Evolutionary conservation across 179 eudicot genomes (phyloP).

Genomic region (Corrigiola litoralis): DNA sequence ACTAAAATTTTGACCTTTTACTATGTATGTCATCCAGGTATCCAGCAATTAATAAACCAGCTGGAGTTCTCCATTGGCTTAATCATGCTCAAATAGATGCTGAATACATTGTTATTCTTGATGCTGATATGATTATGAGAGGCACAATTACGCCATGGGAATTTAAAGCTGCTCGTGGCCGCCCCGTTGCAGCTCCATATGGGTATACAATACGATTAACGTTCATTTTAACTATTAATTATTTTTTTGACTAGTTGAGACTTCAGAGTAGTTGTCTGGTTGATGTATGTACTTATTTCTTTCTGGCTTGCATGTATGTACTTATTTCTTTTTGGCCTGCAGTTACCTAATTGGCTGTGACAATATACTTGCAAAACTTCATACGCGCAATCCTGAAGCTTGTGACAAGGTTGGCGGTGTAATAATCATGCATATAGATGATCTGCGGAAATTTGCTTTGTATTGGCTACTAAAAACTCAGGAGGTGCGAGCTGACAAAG

Average conservation of each 20-base stretch:
- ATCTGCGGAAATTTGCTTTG: constrained; percentile 76
- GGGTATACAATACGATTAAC: constrained; percentile 35
- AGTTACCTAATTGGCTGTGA: constrained; percentile 95
- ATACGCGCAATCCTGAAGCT: constrained; percentile 82
- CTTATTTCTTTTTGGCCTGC: constrained; percentile 9
- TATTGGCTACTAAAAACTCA: constrained; percentile 87
- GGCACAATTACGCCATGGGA: constrained; percentile 98
- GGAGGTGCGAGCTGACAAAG: constrained; percentile 89
- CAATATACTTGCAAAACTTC: constrained; percentile 83
- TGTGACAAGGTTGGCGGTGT: constrained; percentile 98
- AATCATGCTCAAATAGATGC: constrained; percentile 80
- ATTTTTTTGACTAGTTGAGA: neutral
- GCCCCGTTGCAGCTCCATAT: constrained; percentile 92
- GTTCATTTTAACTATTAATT: neutral
- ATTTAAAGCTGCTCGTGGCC: constrained; percentile 70
- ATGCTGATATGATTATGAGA: constrained; percentile 96
- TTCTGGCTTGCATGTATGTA: neutral
- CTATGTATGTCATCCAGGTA: constrained; percentile 47
- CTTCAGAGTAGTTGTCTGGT: neutral
- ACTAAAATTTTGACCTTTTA: neutral
- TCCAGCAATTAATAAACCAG: constrained; percentile 97
- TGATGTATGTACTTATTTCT: neutral
- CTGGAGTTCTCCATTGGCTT: constrained; percentile 89
- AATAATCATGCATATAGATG: constrained; percentile 88
- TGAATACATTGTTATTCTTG: constrained; percentile 76